These are phyloP conservation scores for Xylaria sp. DNA, from an alignment of 2,329 filamentous ascomycete genomes.

Conservation along the genomic window DNA sequence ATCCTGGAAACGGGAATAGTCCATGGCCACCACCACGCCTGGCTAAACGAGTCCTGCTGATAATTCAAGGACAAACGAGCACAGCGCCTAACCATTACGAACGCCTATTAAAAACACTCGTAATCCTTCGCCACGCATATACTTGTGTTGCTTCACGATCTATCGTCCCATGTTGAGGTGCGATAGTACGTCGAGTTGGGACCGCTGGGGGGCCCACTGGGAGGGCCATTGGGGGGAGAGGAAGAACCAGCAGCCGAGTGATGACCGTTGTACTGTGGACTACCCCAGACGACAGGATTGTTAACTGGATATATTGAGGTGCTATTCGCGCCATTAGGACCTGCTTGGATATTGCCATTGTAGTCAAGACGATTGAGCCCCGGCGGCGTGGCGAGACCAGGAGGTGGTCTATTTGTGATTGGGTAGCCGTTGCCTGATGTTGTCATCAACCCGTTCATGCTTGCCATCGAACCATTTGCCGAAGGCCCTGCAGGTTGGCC, in stretches of 20 bases:
- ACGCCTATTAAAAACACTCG: conserved; percentile 3
- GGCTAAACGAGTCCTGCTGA: neutral
- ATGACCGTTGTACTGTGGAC: conserved; percentile 32
- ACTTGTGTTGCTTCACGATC: neutral
- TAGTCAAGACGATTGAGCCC: conserved; percentile 56
- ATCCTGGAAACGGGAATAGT: conserved; percentile 28
- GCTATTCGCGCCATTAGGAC: conserved; percentile 31
- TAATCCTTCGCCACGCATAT: neutral
- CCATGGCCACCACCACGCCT: conserved; percentile 14
- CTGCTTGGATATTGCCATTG: conserved; percentile 27
- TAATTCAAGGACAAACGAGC: neutral
- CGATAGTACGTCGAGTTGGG: too few species aligned
- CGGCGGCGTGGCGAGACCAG: conserved; percentile 77
- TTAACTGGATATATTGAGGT: conserved; percentile 33
- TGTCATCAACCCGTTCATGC: conserved; percentile 63
- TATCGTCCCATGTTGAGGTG: conserved; percentile 40
- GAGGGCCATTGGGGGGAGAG: conserved; percentile 32
- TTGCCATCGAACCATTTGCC: conserved; percentile 51
- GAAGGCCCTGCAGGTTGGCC: conserved; percentile 63
- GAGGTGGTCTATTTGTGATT: conserved; percentile 76
- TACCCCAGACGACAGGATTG: conserved; percentile 37
- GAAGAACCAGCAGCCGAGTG: conserved; percentile 34
- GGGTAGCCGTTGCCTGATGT: conserved; percentile 65
- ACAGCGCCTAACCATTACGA: neutral
- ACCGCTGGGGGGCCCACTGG: too few species aligned